These are phyloP conservation scores for Ustilago sp. DNA, from an alignment of 1,284 basidiomycete genomes.

Conservation along the genomic window DNA sequence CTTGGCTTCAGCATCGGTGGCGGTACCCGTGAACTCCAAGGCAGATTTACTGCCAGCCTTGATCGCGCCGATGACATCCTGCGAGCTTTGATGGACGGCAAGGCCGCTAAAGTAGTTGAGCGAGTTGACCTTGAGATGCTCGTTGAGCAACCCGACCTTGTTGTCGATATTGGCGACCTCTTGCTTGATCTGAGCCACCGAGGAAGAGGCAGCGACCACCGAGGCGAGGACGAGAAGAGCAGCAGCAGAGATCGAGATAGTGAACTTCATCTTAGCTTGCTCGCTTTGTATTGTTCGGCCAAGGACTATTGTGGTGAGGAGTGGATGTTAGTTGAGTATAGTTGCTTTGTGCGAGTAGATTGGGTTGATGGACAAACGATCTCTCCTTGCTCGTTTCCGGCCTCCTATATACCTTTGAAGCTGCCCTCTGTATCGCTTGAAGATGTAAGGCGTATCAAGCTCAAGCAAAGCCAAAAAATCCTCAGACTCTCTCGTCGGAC, in stretches of 20 bases:
- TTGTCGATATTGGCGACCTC: conserved; percentile 18
- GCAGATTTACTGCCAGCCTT: not conserved
- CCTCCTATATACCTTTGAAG: conserved; percentile 8
- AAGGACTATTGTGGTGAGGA: not conserved
- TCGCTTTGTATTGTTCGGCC: not conserved
- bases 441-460: not conserved
- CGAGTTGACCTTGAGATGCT: conserved; percentile 4
- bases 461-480: too few relatives aligned
- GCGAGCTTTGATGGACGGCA: conserved; percentile 8
- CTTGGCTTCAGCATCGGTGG: conserved; percentile 14
- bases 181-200: conserved; percentile 17
- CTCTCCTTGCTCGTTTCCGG: not conserved
- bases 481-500: too few relatives aligned
- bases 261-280: conserved; percentile 22
- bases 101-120: conserved; percentile 12
- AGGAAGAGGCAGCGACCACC: conserved; percentile 4
- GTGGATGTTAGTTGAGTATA: not conserved
- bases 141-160: conserved; percentile 10
- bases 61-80: conserved; percentile 15
- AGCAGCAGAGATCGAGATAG: conserved; percentile 10
- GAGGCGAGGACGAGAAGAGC: conserved; percentile 15
- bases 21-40: not conserved
- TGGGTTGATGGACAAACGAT: not conserved
- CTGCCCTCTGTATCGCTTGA: not conserved
- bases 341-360: not conserved